Percentiles rank a stretch among this genome's conserved stretches.
Evolutionary conservation across 139 green algal species (phyloP).

Genomic region (Chlamydomonas sphaeroides): DNA sequence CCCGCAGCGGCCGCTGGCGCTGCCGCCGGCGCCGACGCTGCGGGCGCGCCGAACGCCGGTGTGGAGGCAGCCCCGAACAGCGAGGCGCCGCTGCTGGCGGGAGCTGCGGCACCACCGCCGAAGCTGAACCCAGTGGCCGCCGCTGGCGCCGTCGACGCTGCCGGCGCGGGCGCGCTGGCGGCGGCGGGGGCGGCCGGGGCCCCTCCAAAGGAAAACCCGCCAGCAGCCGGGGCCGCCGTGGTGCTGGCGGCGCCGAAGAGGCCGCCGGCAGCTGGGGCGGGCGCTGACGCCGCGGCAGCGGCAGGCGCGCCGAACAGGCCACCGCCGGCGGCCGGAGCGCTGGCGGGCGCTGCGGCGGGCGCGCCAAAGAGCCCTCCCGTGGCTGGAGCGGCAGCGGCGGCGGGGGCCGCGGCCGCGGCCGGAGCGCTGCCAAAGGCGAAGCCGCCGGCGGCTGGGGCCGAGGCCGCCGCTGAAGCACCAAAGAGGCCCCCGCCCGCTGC

Average conservation of each 20-base stretch:
- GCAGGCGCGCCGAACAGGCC: background rate
- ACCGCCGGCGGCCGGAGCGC: background rate
- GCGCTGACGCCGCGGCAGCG: background rate
- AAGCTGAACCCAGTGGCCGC: constrained; percentile 11
- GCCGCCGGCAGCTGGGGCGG: background rate
- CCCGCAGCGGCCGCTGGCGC: background rate
- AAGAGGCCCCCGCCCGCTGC: constrained; percentile 13
- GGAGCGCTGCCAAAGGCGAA: background rate
- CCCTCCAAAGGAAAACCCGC: background rate
- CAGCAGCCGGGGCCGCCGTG: background rate
- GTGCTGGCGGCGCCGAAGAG: background rate
- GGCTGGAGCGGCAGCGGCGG: background rate
- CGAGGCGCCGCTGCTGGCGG: background rate
- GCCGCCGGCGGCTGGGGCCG: background rate
- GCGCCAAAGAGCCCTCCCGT: background rate
- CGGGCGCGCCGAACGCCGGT: background rate
- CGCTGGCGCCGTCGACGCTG: background rate
- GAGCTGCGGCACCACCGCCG: background rate
- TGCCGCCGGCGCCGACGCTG: background rate
- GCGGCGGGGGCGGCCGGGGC: background rate
- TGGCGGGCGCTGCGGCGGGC: background rate
- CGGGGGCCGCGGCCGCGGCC: background rate
- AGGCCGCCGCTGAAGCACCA: background rate
- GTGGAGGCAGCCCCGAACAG: background rate
- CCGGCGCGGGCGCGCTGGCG: background rate